Percentiles rank a stretch among this genome's conserved stretches.
phyloP scores from a whole-genome alignment of 306 rosid genomes.

The Alnus rubra region DNA sequence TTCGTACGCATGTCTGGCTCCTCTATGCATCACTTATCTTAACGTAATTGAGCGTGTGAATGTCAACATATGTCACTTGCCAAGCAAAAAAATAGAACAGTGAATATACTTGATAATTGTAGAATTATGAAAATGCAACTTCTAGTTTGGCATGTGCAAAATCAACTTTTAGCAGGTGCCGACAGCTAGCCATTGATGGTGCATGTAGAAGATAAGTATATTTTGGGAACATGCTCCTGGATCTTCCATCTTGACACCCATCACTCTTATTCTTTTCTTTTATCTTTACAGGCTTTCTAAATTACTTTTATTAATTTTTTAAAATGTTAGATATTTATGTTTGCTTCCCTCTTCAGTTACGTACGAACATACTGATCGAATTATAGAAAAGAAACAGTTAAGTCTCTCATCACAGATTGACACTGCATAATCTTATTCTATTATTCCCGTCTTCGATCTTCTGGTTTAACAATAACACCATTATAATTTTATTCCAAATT shows the following conservation, averaged over 20 bases:
- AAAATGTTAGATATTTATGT: neutral
- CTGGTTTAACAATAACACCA: too few relatives aligned
- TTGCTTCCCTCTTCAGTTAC: constrained; percentile 4
- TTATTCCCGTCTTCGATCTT: too few relatives aligned
- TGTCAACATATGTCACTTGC: neutral
- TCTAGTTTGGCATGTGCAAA: neutral
- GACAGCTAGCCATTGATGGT: neutral
- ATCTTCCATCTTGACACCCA: constrained; percentile 18
- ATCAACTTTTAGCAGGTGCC: neutral
- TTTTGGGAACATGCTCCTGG: constrained; percentile 34
- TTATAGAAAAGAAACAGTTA: neutral
- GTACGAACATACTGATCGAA: neutral
- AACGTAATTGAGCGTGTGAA: neutral
- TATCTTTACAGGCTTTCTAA: neutral
- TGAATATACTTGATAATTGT: neutral
- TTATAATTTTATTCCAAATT: too few relatives aligned
- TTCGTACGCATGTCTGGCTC: neutral
- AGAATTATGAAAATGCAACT: neutral
- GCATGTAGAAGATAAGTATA: neutral
- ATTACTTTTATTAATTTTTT: too few relatives aligned
- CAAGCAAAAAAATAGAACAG: neutral
- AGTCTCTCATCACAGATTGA: too few relatives aligned
- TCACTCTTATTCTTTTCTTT: constrained; percentile 1
- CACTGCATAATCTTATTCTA: neutral
- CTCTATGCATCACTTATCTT: neutral